Evolutionary conservation across 2,329 filamentous ascomycete species (phyloP).

Genomic region (Sphaerulina musiva): DNA sequence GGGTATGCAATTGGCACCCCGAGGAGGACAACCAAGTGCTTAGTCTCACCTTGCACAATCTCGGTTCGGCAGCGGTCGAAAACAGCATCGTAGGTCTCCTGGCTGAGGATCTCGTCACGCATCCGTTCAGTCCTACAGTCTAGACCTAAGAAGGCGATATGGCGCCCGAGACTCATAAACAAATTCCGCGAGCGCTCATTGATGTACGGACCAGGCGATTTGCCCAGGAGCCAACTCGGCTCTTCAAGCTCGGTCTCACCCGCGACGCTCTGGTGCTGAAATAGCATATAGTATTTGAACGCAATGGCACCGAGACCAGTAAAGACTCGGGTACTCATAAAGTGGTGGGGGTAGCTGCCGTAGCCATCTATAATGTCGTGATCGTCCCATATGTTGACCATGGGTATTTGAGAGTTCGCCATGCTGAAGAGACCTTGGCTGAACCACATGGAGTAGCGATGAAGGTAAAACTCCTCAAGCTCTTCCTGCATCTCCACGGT

Average conservation of each 20-base stretch:
- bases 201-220: slow-evolving; percentile 80
- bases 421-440: slow-evolving; percentile 91
- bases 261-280: slow-evolving; percentile 86
- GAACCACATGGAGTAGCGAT: slow-evolving; percentile 90
- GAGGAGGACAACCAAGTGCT: slow-evolving; percentile 81
- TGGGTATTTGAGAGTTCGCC: slow-evolving; percentile 88
- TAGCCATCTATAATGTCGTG: slow-evolving; percentile 68
- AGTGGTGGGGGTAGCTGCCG: slow-evolving; percentile 84
- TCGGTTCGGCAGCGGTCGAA: slow-evolving; percentile 81
- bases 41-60: slow-evolving; percentile 74
- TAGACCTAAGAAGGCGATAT: slow-evolving; percentile 74
- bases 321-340: slow-evolving; percentile 85
- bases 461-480: slow-evolving; percentile 78
- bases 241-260: slow-evolving; percentile 77
- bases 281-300: slow-evolving; percentile 98
- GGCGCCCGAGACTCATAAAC: slow-evolving; percentile 74
- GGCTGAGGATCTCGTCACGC: slow-evolving; percentile 70
- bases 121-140: slow-evolving; percentile 89
- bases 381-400: slow-evolving; percentile 98
- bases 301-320: slow-evolving; percentile 82
- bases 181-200: slow-evolving; percentile 75
- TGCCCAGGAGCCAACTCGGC: slow-evolving; percentile 83
- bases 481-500: slow-evolving; percentile 78
- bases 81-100: slow-evolving; percentile 76
- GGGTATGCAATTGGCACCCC: slow-evolving; percentile 57